phyloP scores from a whole-genome alignment of 805 yeast species.

The Candida gorgasii region DNA sequence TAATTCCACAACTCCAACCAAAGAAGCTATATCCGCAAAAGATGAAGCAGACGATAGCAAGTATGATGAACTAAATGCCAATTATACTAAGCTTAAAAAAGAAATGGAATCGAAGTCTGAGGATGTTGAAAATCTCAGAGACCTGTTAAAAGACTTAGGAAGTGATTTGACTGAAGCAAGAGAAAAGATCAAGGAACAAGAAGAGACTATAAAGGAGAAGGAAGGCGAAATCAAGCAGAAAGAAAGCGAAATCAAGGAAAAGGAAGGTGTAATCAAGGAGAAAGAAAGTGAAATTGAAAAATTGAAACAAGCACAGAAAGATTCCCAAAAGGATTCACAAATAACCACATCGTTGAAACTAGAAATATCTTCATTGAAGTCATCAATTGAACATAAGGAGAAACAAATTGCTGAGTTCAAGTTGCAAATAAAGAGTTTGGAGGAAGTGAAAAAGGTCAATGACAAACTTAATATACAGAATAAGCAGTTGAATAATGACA shows the following conservation, averaged over 20 bases:
- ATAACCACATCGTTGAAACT: conserved; percentile 44
- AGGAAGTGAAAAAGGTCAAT: conserved; percentile 30
- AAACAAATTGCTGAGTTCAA: conserved; percentile 39
- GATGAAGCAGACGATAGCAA: neutral
- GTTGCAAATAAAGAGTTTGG: conserved; percentile 40
- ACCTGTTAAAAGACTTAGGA: conserved; percentile 76
- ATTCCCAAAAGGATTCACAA: conserved; percentile 25
- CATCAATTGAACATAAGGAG: conserved; percentile 48
- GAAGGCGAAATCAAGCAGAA: neutral
- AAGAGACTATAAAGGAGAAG: neutral
- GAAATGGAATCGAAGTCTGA: conserved; percentile 47
- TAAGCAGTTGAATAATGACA: conserved; percentile 35
- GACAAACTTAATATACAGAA: conserved; percentile 33
- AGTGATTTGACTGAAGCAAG: conserved; percentile 73
- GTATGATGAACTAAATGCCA: conserved; percentile 19
- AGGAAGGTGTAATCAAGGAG: conserved; percentile 5
- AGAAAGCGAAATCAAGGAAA: conserved; percentile 3
- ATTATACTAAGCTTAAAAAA: conserved; percentile 20
- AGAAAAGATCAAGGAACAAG: conserved; percentile 50
- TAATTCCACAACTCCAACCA: too few species aligned
- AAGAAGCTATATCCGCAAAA: conserved; percentile 7
- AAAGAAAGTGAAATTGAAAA: conserved; percentile 20
- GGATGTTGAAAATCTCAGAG: conserved; percentile 70
- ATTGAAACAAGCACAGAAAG: conserved; percentile 24
- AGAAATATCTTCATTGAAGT: conserved; percentile 48